Evolutionary conservation across 192 early-diverging fungal species (phyloP).

Genomic region (Coemansia umbellata): DNA sequence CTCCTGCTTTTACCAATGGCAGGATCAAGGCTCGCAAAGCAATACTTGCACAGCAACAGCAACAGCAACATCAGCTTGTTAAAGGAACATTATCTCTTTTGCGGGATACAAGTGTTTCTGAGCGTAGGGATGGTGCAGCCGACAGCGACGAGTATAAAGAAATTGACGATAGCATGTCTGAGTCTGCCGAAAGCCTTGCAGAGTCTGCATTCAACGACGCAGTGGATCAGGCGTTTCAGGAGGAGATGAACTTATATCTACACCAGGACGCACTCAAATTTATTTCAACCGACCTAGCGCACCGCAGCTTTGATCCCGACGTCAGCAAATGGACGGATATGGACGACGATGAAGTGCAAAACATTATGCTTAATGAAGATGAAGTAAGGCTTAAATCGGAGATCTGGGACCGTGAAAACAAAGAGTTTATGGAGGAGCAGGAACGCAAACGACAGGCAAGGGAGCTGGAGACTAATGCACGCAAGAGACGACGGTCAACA

Average conservation of each 20-base stretch:
- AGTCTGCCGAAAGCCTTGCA: background rate
- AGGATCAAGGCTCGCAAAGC: constrained; percentile 49
- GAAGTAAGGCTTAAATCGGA: constrained; percentile 77
- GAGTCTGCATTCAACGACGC: constrained; percentile 8
- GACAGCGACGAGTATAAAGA: background rate
- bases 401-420: constrained; percentile 86
- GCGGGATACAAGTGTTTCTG: too few species aligned
- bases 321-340: constrained; percentile 56
- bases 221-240: constrained; percentile 20
- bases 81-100: background rate
- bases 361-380: constrained; percentile 63
- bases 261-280: constrained; percentile 18
- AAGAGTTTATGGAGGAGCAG: constrained; percentile 73
- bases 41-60: constrained; percentile 15
- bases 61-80: background rate
- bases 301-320: constrained; percentile 23
- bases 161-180: background rate
- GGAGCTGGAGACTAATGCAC: constrained; percentile 18
- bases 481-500: constrained; percentile 31
- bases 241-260: constrained; percentile 32
- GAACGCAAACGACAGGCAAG: constrained; percentile 41
- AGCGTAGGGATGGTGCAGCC: constrained; percentile 6
- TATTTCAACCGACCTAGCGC: constrained; percentile 6
- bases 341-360: constrained; percentile 74
- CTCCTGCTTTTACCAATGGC: constrained; percentile 72